Evolutionary conservation across 1,139 yeast genomes (phyloP).

Genomic region (Taiozyma sp.): DNA sequence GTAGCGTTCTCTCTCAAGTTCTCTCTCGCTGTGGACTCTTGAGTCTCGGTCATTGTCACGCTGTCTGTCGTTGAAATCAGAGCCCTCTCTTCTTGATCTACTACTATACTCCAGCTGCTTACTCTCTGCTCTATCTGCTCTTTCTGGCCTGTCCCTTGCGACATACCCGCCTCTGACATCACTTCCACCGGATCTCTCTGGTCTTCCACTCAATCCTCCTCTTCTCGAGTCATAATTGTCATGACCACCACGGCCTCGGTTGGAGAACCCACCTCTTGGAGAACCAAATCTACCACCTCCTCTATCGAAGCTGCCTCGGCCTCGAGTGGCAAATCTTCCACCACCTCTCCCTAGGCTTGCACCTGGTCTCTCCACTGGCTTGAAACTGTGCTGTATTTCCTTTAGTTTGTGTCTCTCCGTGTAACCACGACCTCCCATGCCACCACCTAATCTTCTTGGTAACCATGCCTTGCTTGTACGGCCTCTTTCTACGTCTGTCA

Average conservation of each 20-base stretch:
- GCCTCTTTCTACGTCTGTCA: conserved; percentile 85
- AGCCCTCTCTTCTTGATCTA: conserved; percentile 16
- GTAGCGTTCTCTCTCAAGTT: conserved; percentile 11
- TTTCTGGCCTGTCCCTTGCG: neutral
- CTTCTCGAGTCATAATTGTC: neutral
- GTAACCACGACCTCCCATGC: conserved; percentile 61
- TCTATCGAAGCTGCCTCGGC: conserved; percentile 1
- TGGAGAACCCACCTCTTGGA: neutral
- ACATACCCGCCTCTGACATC: conserved; percentile 6
- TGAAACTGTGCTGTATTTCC: neutral
- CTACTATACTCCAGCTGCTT: conserved; percentile 15
- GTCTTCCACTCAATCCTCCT: neutral
- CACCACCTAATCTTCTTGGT: conserved; percentile 77
- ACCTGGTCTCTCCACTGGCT: neutral
- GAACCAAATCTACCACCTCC: conserved; percentile 1
- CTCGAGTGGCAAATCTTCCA: neutral
- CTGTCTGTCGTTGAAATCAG: conserved; percentile 16
- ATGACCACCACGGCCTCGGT: neutral
- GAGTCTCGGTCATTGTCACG: conserved; percentile 10
- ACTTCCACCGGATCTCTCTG: conserved; percentile 7
- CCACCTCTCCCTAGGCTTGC: neutral
- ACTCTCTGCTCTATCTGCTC: conserved; percentile 5
- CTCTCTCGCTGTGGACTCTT: conserved; percentile 9
- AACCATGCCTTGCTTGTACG: conserved; percentile 72
- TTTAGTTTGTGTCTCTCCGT: conserved; percentile 20